These are phyloP conservation scores for Carex cristatella DNA, from an alignment of 176 grass and related monocot species.

Conservation along the genomic window DNA sequence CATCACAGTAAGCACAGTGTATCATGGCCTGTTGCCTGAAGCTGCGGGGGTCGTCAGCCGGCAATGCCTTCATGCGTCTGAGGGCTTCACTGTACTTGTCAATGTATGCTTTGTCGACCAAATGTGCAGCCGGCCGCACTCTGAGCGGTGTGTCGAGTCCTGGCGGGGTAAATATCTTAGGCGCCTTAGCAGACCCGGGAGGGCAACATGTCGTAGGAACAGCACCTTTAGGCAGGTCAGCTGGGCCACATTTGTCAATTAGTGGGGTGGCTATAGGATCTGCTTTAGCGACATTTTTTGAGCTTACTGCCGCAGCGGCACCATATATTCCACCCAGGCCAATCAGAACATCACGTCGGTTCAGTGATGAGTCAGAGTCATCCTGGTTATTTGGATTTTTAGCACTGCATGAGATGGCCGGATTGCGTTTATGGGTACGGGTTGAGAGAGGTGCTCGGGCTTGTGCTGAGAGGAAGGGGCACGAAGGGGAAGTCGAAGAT, in stretches of 20 bases:
- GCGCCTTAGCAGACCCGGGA: neutral
- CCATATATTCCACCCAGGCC: constrained; percentile 21
- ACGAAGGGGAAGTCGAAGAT: neutral
- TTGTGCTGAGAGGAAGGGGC: constrained; percentile 8
- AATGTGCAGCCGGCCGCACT: constrained; percentile 27
- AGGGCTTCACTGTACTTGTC: constrained; percentile 40
- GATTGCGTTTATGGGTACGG: neutral
- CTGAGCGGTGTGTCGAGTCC: constrained; percentile 19
- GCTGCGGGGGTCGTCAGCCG: constrained; percentile 25
- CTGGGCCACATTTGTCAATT: neutral
- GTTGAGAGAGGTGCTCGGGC: neutral
- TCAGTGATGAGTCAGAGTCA: neutral
- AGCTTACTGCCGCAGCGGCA: neutral
- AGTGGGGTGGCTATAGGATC: constrained; percentile 25
- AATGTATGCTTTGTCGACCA: constrained; percentile 27
- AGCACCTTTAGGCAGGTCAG: neutral
- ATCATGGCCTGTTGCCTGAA: constrained; percentile 49
- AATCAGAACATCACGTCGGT: constrained; percentile 15
- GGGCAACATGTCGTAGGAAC: constrained; percentile 33
- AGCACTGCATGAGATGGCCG: constrained; percentile 8
- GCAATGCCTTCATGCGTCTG: constrained; percentile 41
- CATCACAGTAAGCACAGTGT: constrained; percentile 65
- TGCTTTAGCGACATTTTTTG: neutral
- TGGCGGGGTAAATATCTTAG: constrained; percentile 28
- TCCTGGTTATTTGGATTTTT: neutral